Evolutionary conservation across 768 basidiomycete genomes (phyloP).

Genomic region (Cystofilobasidium ferigula): DNA sequence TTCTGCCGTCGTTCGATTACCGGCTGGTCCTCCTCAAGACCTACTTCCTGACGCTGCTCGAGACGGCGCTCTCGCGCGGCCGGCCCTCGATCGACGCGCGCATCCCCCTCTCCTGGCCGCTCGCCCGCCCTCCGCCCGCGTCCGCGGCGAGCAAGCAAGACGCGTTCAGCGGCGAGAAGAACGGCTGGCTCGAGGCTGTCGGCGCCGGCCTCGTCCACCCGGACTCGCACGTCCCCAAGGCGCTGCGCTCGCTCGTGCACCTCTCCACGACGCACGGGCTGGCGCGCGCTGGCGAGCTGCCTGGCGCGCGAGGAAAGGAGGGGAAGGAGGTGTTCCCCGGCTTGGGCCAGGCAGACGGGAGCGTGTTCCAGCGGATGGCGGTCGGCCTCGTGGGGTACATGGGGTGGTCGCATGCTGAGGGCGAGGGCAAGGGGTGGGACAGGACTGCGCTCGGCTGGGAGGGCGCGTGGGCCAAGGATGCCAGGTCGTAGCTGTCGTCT

Average conservation of each 20-base stretch:
- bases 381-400: constrained; percentile 11
- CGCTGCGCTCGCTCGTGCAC: constrained; percentile 4
- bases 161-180: neutral
- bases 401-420: neutral
- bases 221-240: constrained; percentile 13
- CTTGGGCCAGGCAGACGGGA: neutral
- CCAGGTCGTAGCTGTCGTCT: too few relatives aligned
- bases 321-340: neutral
- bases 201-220: neutral
- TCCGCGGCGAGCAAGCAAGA: neutral
- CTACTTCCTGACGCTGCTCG: constrained; percentile 5
- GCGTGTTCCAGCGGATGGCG: neutral
- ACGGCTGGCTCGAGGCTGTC: constrained; percentile 5
- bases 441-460: constrained; percentile 15
- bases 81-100: constrained; percentile 8
- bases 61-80: constrained; percentile 13
- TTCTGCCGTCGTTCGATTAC: constrained; percentile 4
- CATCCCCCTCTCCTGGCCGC: neutral
- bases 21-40: constrained; percentile 9
- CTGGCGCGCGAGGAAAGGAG: neutral
- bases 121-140: too few relatives aligned
- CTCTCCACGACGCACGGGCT: neutral
- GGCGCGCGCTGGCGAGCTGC: neutral
- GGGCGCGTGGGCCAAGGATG: constrained; percentile 15
- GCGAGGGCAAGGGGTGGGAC: constrained; percentile 7